Evolutionary conservation across 192 early-diverging fungal genomes (phyloP), one percentile per base, ranked within the genome.

Genomic region (Coemansia umbellata): DNA sequence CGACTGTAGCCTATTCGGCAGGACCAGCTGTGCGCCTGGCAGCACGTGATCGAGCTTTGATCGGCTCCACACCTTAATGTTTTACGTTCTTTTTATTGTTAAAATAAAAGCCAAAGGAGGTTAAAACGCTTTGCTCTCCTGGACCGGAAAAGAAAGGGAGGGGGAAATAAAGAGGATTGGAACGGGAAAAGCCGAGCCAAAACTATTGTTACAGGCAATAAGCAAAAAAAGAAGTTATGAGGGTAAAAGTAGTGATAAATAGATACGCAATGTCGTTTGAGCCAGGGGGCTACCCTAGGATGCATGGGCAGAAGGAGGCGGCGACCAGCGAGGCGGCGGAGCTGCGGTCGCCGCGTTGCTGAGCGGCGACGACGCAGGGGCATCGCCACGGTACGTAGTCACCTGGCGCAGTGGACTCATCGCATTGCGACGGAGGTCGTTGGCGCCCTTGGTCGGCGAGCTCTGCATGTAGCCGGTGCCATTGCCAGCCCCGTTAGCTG

Each of bases 341-440:
- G 35, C 26, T n/a, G 41, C 50, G 8, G 43, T 14, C 13, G 13
- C 39, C 39, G 39, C 5, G 39, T 21, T 41, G 39, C 23, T 41
- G 18, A 21, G 37, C 50, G 18, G 50, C 37, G 50, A 35, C 40
- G 37, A 21, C 39, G 37, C 39, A 21, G 42, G 23, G 19, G 18
- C 42, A 0, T 14, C 24, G 5, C 23, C 13, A 23, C 58, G 58
- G 26, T 40, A 44, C 21, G 48, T 35, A 11, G 64, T 41, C 3
- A 66, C 64, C 28, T 66, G 64, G n/a, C 64, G 50, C 47, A 66
- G 36, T 8, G 63, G 63, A 33, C 66, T 69, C 66, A 69, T 69
- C 3, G 66, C 66, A 37, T 51, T 69, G 58, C 58, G 58, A 19
- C 58, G 48, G 6, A 61, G 31, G 17, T 73, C 63, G n/a, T 17